Evolutionary conservation across 1,139 yeast species (phyloP).

Genomic region (Saccharomyces pastorianus): DNA sequence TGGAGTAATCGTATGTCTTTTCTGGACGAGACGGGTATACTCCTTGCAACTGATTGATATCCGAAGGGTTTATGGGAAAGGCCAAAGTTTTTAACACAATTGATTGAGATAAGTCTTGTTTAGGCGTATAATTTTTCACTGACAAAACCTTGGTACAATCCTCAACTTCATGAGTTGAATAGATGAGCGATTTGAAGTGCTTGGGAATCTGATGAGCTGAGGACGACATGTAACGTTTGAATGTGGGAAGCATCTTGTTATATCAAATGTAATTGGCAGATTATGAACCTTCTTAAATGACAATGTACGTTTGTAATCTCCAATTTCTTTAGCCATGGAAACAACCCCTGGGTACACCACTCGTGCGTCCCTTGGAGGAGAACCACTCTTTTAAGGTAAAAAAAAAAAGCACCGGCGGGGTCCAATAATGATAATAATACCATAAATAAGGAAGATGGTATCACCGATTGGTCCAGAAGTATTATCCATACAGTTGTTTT

Average conservation of each 20-base stretch:
- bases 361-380: neutral
- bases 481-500: neutral
- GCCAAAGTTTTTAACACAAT: constrained; percentile 47
- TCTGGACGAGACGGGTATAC: constrained; percentile 81
- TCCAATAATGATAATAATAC: neutral
- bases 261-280: neutral
- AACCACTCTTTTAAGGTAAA: neutral
- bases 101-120: constrained; percentile 18
- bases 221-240: constrained; percentile 5
- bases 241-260: neutral
- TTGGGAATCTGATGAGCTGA: constrained; percentile 13
- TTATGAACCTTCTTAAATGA: neutral
- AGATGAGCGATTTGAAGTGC: constrained; percentile 26
- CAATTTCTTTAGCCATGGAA: neutral
- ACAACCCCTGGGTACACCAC: neutral
- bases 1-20: constrained; percentile 46
- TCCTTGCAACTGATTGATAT: constrained; percentile 85
- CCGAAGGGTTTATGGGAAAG: constrained; percentile 90
- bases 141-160: constrained; percentile 25
- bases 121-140: constrained; percentile 25
- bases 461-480: neutral
- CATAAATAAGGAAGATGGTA: neutral
- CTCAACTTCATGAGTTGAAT: constrained; percentile 25
- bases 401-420: neutral
- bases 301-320: neutral